Conservation (phyloP, 768 basidiomycete species). For the Hebeloma cylindrosporum region DNA sequence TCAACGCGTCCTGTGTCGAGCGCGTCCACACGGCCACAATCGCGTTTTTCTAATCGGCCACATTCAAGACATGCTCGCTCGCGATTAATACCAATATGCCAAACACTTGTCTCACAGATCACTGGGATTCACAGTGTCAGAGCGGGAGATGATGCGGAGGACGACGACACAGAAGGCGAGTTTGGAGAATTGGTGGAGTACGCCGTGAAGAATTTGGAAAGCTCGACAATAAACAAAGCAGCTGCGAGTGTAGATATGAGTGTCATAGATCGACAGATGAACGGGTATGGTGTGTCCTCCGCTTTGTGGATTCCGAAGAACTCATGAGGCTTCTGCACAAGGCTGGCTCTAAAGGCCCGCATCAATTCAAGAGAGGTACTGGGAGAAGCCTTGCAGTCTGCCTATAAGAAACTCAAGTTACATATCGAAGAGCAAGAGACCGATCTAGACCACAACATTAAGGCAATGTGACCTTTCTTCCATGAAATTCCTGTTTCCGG, state of each 20-base stretch:
- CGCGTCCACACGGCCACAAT: conserved; percentile 36
- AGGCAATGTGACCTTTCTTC: conserved; percentile 36
- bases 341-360: conserved; percentile 66
- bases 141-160: conserved; percentile 40
- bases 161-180: conserved; percentile 35
- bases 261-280: conserved; percentile 54
- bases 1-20: conserved; percentile 35
- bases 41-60: conserved; percentile 44
- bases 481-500: not conserved
- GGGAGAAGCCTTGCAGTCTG: conserved; percentile 58
- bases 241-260: conserved; percentile 57
- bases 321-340: conserved; percentile 28
- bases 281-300: conserved; percentile 45
- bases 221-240: conserved; percentile 52
- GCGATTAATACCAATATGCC: conserved; percentile 53
- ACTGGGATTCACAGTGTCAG: conserved; percentile 50
- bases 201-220: conserved; percentile 59
- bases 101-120: conserved; percentile 53
- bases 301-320: not conserved
- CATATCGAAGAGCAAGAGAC: conserved; percentile 43
- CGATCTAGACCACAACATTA: conserved; percentile 68
- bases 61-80: conserved; percentile 55
- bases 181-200: conserved; percentile 54
- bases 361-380: conserved; percentile 64
- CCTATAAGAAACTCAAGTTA: conserved; percentile 51